Percentiles rank a stretch among this genome's conserved stretches.
Evolutionary conservation across 768 basidiomycete species (phyloP).

Genomic region (Calocybe gangraenosa): DNA sequence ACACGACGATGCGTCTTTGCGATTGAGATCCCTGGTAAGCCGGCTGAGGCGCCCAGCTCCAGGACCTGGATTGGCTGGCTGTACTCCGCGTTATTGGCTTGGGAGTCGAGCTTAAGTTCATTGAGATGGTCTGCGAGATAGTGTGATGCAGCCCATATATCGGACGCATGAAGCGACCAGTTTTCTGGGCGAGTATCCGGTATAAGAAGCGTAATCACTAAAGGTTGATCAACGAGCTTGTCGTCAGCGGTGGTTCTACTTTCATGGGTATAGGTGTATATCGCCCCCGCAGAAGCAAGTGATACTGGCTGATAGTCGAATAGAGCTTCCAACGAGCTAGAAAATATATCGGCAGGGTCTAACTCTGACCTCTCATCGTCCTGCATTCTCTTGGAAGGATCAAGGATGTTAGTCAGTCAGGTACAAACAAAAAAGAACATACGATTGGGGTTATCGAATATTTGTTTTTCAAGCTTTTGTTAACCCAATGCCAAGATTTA

Average conservation of each 20-base stretch:
- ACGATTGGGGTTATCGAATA: constrained; percentile 1
- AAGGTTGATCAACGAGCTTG: constrained; percentile 12
- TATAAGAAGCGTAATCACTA: constrained; percentile 39
- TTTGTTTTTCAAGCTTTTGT: constrained; percentile 11
- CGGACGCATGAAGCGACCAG: constrained; percentile 75
- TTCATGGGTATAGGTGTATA: constrained; percentile 48
- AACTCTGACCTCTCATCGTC: constrained; percentile 9
- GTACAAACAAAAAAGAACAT: too few relatives aligned
- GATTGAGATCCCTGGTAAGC: constrained; percentile 67
- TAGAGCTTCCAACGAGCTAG: constrained; percentile 54
- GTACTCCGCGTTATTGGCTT: background rate
- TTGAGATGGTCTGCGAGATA: constrained; percentile 65
- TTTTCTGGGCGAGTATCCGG: constrained; percentile 67
- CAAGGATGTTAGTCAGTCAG: too few relatives aligned
- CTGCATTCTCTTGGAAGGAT: constrained; percentile 8
- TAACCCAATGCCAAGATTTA: too few relatives aligned
- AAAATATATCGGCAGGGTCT: constrained; percentile 68
- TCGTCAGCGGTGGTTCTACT: constrained; percentile 15
- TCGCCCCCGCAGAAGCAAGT: constrained; percentile 48
- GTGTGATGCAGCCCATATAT: constrained; percentile 68
- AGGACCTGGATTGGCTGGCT: constrained; percentile 35
- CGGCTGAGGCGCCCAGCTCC: constrained; percentile 73
- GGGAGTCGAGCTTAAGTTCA: constrained; percentile 15
- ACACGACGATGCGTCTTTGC: constrained; percentile 39
- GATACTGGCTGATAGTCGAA: constrained; percentile 63